phyloP scores from a whole-genome alignment of 2,329 filamentous ascomycete genomes.

The Fonsecaea multimorphosa region DNA sequence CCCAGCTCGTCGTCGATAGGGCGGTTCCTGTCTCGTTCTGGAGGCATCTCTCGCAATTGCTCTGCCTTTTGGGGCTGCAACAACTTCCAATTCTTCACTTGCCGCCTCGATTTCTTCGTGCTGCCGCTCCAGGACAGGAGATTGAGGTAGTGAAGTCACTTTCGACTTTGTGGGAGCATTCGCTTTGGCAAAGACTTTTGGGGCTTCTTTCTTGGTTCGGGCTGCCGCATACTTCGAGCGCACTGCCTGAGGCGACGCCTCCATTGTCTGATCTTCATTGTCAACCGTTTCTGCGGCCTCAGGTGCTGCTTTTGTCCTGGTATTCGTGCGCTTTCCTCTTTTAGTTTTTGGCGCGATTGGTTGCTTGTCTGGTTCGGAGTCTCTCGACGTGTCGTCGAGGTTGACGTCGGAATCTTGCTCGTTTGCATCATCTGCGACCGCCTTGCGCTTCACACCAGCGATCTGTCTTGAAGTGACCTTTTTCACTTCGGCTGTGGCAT shows the following conservation, averaged over 20 bases:
- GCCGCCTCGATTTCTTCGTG: constrained; percentile 10
- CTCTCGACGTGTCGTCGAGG: constrained; percentile 45
- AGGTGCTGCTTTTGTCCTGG: constrained; percentile 38
- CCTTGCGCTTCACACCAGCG: constrained; percentile 42
- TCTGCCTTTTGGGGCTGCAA: constrained; percentile 21
- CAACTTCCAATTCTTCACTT: constrained; percentile 15
- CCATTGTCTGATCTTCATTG: constrained; percentile 33
- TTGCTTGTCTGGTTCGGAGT: constrained; percentile 41
- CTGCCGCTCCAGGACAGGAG: constrained; percentile 7
- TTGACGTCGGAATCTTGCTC: constrained; percentile 47
- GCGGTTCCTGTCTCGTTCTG: constrained; percentile 48
- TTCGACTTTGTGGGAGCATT: constrained; percentile 16
- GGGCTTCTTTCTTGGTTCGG: neutral
- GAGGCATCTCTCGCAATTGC: constrained; percentile 36
- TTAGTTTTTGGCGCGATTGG: constrained; percentile 32
- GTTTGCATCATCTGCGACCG: constrained; percentile 49
- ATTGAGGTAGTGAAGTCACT: neutral
- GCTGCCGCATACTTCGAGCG: constrained; percentile 29
- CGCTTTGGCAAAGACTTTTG: constrained; percentile 18
- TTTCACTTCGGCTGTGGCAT: constrained; percentile 50
- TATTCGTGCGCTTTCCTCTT: constrained; percentile 36
- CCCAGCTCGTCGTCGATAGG: constrained; percentile 55
- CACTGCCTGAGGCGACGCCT: constrained; percentile 27
- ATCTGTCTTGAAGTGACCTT: constrained; percentile 52
- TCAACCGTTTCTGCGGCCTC: constrained; percentile 43